phyloP scores from a whole-genome alignment of 225 moss, liverwort and hornwort genomes.

The Anthoceros angustus region DNA sequence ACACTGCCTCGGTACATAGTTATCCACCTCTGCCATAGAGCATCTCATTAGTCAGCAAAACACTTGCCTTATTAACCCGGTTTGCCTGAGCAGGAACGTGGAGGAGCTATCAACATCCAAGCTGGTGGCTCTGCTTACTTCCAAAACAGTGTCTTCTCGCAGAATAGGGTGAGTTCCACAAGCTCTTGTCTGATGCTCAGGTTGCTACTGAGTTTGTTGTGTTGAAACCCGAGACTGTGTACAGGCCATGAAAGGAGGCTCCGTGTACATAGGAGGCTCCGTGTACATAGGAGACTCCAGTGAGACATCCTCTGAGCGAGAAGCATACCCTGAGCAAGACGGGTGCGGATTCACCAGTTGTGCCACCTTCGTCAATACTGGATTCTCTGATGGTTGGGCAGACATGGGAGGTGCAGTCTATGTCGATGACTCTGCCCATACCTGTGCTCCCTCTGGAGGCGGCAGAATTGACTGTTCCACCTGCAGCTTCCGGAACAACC shows the following conservation, averaged over 20 bases:
- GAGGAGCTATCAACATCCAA: constrained; percentile 36
- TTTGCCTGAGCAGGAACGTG: constrained; percentile 19
- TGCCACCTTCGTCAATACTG: constrained; percentile 28
- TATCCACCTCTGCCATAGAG: not conserved
- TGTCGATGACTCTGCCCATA: constrained; percentile 23
- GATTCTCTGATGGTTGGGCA: constrained; percentile 25
- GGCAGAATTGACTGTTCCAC: constrained; percentile 34
- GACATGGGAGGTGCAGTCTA: constrained; percentile 37
- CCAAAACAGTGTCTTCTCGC: constrained; percentile 32
- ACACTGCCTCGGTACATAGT: constrained; percentile 27
- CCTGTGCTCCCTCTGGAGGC: constrained; percentile 9
- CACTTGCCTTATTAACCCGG: too few relatives aligned
- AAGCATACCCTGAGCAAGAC: constrained; percentile 7
- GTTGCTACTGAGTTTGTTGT: not conserved
- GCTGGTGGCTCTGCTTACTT: constrained; percentile 28
- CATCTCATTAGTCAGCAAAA: not conserved
- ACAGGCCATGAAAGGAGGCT: constrained; percentile 36
- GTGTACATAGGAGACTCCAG: constrained; percentile 34
- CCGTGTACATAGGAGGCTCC: constrained; percentile 39
- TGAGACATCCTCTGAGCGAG: constrained; percentile 4
- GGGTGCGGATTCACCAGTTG: constrained; percentile 38
- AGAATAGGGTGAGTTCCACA: constrained; percentile 21
- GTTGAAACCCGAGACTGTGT: not conserved
- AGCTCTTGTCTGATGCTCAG: not conserved
- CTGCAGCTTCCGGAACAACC: constrained; percentile 34